Evolutionary conservation across 176 grass and related monocot genomes (phyloP).

Genomic region (Otatea glauca): DNA sequence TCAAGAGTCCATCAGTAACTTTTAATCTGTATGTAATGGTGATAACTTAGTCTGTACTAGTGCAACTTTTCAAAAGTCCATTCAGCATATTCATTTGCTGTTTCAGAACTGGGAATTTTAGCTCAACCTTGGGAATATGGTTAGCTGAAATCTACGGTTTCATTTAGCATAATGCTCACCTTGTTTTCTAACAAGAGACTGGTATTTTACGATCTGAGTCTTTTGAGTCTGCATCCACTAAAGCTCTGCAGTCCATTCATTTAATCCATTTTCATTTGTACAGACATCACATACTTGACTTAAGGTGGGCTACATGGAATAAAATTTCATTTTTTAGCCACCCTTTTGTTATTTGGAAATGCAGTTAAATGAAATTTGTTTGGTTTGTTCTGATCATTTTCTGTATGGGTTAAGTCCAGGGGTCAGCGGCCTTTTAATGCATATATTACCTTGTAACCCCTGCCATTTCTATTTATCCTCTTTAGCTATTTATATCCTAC

Average conservation of each 20-base stretch:
- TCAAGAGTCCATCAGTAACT: neutral
- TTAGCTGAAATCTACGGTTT: conserved; percentile 7
- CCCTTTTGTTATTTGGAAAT: conserved; percentile 23
- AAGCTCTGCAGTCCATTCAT: neutral
- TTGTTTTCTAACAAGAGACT: conserved; percentile 28
- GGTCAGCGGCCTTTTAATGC: neutral
- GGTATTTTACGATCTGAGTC: neutral
- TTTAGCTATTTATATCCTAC: conserved; percentile 95
- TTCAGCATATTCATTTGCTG: conserved; percentile 15
- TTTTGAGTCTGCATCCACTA: neutral
- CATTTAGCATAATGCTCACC: neutral
- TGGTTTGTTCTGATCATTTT: conserved; percentile 17
- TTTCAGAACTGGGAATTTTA: conserved; percentile 24
- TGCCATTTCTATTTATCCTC: conserved; percentile 11
- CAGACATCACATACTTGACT: conserved; percentile 30
- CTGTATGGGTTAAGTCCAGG: neutral
- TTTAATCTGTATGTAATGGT: neutral
- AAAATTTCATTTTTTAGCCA: neutral
- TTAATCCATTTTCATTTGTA: conserved; percentile 16
- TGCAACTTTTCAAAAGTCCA: neutral
- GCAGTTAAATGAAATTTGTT: conserved; percentile 4
- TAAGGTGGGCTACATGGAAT: conserved; percentile 12
- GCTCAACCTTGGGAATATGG: neutral
- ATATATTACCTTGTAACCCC: conserved; percentile 16
- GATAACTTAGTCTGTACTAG: neutral